These are phyloP conservation scores for Parascedosporium putredinis DNA, from an alignment of 2,329 filamentous ascomycete genomes.

Conservation along the genomic window DNA sequence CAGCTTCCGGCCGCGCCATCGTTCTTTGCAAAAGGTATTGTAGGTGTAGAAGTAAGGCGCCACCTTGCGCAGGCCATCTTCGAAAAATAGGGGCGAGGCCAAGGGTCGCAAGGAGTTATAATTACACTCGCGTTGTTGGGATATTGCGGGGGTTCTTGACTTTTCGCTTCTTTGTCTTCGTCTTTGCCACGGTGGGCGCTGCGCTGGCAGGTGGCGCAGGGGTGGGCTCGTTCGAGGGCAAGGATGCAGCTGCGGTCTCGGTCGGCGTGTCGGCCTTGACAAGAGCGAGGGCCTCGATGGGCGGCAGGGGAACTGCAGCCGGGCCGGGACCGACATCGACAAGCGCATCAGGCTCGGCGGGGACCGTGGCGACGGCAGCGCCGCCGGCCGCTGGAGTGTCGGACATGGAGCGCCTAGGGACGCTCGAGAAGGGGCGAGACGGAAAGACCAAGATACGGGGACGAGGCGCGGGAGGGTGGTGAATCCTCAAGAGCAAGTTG, in stretches of 20 bases:
- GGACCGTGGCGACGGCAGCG: conserved; percentile 9
- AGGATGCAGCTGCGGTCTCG: conserved; percentile 1
- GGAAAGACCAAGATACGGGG: too few relatives aligned
- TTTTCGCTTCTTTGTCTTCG: conserved; percentile 8
- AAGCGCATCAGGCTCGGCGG: conserved; percentile 5
- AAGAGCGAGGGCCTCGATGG: conserved; percentile 7
- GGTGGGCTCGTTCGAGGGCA: conserved; percentile 5
- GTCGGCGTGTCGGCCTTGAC: conserved; percentile 4
- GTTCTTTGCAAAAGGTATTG: conserved; percentile 87
- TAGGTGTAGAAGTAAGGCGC: conserved; percentile 87
- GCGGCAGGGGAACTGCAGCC: neutral
- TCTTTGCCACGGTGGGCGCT: conserved; percentile 2
- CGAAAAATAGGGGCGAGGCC: conserved; percentile 60
- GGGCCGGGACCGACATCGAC: conserved; percentile 1
- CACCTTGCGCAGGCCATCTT: conserved; percentile 73
- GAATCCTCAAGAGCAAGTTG: neutral
- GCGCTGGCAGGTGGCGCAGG: neutral
- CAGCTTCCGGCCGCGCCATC: conserved; percentile 75
- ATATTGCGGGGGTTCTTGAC: conserved; percentile 9
- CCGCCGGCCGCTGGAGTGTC: conserved; percentile 2
- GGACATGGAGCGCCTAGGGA: neutral
- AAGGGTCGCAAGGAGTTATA: conserved; percentile 26
- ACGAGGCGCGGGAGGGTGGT: neutral
- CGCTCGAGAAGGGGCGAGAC: neutral
- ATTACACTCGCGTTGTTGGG: conserved; percentile 13